These are phyloP conservation scores for Solanum commersonii DNA, from an alignment of 257 asterid species.

Conservation along the genomic window DNA sequence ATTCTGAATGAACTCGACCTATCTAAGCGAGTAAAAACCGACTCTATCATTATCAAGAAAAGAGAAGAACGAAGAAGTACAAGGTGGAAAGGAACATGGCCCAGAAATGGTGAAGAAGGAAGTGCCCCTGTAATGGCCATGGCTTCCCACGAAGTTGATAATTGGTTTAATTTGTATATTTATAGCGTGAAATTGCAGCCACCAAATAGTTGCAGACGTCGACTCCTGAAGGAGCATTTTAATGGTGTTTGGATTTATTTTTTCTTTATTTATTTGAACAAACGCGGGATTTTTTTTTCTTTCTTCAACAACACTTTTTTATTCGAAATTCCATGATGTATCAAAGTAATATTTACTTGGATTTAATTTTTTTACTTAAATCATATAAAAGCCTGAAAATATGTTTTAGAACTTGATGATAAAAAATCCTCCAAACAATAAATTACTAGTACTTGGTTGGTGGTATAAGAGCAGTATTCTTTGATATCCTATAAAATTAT, in stretches of 20 bases:
- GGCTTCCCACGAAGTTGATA: background rate
- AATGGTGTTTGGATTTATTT: background rate
- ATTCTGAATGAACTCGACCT: background rate
- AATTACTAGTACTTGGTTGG: background rate
- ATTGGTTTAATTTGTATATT: background rate
- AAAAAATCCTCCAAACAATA: background rate
- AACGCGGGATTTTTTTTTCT: background rate
- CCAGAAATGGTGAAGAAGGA: slow-evolving; percentile 54
- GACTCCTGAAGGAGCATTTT: background rate
- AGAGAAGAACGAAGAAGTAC: slow-evolving; percentile 27
- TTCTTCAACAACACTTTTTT: background rate
- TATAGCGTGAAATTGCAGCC: background rate
- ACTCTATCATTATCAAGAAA: background rate
- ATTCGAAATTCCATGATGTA: background rate
- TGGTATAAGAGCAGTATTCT: background rate
- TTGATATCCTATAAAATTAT: too few species aligned
- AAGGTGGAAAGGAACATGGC: slow-evolving; percentile 23
- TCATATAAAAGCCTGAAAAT: too few species aligned
- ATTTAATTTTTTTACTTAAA: too few species aligned
- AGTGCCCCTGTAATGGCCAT: slow-evolving; percentile 34
- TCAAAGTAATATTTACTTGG: background rate
- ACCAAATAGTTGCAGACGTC: background rate
- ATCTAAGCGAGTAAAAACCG: background rate
- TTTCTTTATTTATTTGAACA: background rate
- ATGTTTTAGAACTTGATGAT: background rate